Evolutionary conservation across 768 basidiomycete species (phyloP), one percentile per base, ranked within the genome.

Genomic region (Suillus subalutaceus): DNA sequence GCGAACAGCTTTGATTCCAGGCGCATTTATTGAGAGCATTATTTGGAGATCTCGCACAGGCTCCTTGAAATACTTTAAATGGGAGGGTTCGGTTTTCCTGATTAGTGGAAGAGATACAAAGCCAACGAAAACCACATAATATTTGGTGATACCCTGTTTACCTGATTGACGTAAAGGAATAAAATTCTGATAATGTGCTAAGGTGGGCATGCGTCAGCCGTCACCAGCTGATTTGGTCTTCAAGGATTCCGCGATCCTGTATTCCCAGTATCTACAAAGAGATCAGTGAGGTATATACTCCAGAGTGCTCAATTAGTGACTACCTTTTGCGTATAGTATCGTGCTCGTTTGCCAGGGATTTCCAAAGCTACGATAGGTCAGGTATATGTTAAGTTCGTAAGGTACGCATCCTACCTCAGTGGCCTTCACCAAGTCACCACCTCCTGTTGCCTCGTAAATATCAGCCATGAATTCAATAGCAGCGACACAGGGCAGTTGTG

Each of bases 391-490:
- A 67, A 48, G 16, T 41, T 40, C 48, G 59, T 26, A 26, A 65
- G 30, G 26, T 58, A 23, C 10, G 23, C 50, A 50, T 9, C 74
- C 65, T 67, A 90, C 86, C 80, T 85, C 81, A 13, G 79, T 78
- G 3, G 87, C 88, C 71, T 81, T 83, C 63, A 79, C 64, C 0
- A 84, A 71, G 48, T 77, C 78, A 13, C 83, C 81, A 37, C 82
- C 81, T n/a, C 84, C 88, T 62, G 83, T 82, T 43, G 44, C 82
- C 78, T 90, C 90, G 71, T 87, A 83, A 2, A 89, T 82, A 72
- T 96, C 93, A 0, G 94, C 95, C 67, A 94, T 69, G 76, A 96
- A 94, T 75, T 97, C 95, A 57, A 96, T 80, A 10, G 96, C 96
- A 26, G 88, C 82, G 6, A 85, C 80, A 64, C 91, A 90, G 3